Evolutionary conservation across 192 early-diverging fungal species (phyloP), one percentile per base, ranked within the genome.

Genomic region (Entomortierella parvispora): DNA sequence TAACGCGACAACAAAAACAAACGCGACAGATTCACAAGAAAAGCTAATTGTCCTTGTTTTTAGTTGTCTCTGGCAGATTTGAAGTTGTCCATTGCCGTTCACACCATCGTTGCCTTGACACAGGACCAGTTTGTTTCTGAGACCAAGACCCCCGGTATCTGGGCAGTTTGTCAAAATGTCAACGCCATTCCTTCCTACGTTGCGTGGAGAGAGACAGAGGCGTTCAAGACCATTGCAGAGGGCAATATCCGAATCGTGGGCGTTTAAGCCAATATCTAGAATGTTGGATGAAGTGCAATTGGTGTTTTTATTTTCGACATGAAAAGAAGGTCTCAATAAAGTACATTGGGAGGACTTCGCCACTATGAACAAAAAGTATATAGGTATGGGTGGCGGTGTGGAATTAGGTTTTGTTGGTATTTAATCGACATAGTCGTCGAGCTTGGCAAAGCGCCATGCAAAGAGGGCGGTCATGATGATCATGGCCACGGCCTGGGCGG

Each of bases 391-490:
- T n/a, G n/a, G n/a, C n/a, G n/a, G n/a, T n/a, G n/a, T n/a, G n/a
- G n/a, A n/a, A n/a, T n/a, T n/a, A n/a, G n/a, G n/a, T 49, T 49
- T 49, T 12, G 37, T 40, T 40, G 37, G 5, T 40, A 12, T 40
- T 40, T 40, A 40, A 12, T 40, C 12, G 20, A 77, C 80, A 6
- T 59, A 52, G 26, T 70, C 40, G 65, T 89, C 88, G 60, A 87
- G 85, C 25, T 86, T 59, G 42, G 71, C 65, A 65, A 89, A 89
- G 81, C 78, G 84, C 59, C 81, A 65, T 22, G 77, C 79, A 58
- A 89, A 89, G 49, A 86, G 54, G 15, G 80, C 11, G n/a, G 88
- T 77, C 44, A 77, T 37, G 31, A 77, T n/a, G 56, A 68, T 64
- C 74, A 77, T 77, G 59, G 65, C 74, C 52, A 51, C 83, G n/a